Conservation (phyloP, 768 basidiomycete genomes). For the Lepiota venenata region DNA sequence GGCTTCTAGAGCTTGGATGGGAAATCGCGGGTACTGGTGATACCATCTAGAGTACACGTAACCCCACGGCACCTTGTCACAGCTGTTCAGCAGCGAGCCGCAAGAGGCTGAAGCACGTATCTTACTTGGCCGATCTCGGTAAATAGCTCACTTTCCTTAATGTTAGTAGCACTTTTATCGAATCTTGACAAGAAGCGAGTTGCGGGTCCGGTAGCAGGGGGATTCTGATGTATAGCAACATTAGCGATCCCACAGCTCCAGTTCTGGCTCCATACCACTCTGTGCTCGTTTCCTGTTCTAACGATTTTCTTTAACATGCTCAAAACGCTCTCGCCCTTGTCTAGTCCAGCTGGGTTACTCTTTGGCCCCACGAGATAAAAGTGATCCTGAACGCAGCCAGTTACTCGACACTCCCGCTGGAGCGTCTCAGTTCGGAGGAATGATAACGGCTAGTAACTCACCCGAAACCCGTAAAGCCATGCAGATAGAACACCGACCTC, state of each 20-base stretch:
- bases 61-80: slow-evolving; percentile 49
- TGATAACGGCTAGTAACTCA: slow-evolving; percentile 27
- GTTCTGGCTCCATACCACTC: slow-evolving; percentile 24
- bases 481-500: slow-evolving; percentile 25
- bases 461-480: slow-evolving; percentile 42
- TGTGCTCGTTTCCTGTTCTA: slow-evolving; percentile 36
- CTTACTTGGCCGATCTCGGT: slow-evolving; percentile 33
- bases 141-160: slow-evolving; percentile 51
- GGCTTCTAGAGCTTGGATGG: slow-evolving; percentile 43
- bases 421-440: background rate
- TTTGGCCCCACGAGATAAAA: slow-evolving; percentile 47
- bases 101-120: too few relatives aligned
- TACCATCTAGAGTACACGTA: slow-evolving; percentile 51
- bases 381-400: slow-evolving; percentile 36
- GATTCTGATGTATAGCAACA: slow-evolving; percentile 22
- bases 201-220: slow-evolving; percentile 21
- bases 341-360: slow-evolving; percentile 41
- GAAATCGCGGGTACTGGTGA: slow-evolving; percentile 53
- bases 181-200: slow-evolving; percentile 52
- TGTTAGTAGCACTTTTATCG: slow-evolving; percentile 57
- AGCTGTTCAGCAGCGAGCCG: background rate
- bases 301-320: slow-evolving; percentile 48
- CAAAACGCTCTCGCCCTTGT: slow-evolving; percentile 27
- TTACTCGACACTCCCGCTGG: background rate
- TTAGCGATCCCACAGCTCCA: too few relatives aligned